phyloP scores from a whole-genome alignment of 306 rosid species.

The cucumber (Cucumis sativus) region Cucumber_9930_V3 NC_026655.2:14551501-14552000 shows the following conservation, averaged over 20 bases:
- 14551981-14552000: slow-evolving; percentile 49
- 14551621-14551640: not conserved
- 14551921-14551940: slow-evolving; percentile 29
- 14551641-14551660: not conserved
- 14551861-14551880: slow-evolving; percentile 48
- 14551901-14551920: slow-evolving; percentile 32
- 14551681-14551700: not conserved
- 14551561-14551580: not conserved
- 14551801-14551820: not conserved
- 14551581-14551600: not conserved
- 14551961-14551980: slow-evolving; percentile 39
- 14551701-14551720: not conserved
- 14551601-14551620: not conserved
- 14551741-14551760: not conserved
- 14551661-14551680: slow-evolving; percentile 20
- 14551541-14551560: not conserved
- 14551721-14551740: not conserved
- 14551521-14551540: not conserved
- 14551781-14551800: not conserved
- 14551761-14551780: not conserved
- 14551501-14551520: not conserved
- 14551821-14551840: not conserved
- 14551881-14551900: slow-evolving; percentile 50
- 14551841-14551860: slow-evolving; percentile 15
- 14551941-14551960: slow-evolving; percentile 51